Base-by-base conservation (phyloP, 2,329 filamentous ascomycete genomes). In the Colletotrichum eleusines region DNA sequence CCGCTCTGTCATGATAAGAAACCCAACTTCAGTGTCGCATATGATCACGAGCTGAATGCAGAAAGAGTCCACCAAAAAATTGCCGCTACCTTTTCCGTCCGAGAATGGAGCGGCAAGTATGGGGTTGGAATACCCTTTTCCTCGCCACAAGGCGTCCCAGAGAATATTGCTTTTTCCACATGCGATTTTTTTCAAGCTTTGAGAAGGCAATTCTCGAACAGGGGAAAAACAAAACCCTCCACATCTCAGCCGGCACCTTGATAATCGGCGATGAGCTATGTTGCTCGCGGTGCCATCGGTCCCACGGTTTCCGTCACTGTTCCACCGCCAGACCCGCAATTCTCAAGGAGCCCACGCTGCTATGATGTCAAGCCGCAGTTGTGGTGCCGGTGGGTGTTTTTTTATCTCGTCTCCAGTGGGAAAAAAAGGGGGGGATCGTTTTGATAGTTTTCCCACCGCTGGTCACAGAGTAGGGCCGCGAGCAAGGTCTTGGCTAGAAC, bases 231-330 rank as follows among this genome's bases (percentile, higher is more conserved):
- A 33, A 26, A 16, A 61, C 35, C 11, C 51, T 51, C n/a, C n/a
- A n/a, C 26, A 35, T n/a, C 44, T 40, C 33, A 33, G 5, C 31
- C 44, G 35, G 51, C 23, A 20, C 53, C 58, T 38, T 51, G 64
- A 59, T 23, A 51, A 59, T 71, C 59, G 46, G 28, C 58, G 58
- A 69, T 69, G 48, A 5, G 53, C 42, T 53, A 46, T 50, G 51
- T 48, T 44, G 64, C 64, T 44, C 68, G 46, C 51, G 26, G 58
- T 48, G 51, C 51, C 42, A 48, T 42, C 20, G 16, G 63, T 44
- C 59, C 69, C 64, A 71, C 63, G 64, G 58, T 54, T 54, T 63
- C 69, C 69, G 64, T 71, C 69, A 71, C 63, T 48, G 64, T 71
- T 48, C 44, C 68, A 68, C 68, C 44, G 12, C 3, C n/a, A n/a